Conservation (phyloP, 306 rosid species). For the Vicia villosa region DNA sequence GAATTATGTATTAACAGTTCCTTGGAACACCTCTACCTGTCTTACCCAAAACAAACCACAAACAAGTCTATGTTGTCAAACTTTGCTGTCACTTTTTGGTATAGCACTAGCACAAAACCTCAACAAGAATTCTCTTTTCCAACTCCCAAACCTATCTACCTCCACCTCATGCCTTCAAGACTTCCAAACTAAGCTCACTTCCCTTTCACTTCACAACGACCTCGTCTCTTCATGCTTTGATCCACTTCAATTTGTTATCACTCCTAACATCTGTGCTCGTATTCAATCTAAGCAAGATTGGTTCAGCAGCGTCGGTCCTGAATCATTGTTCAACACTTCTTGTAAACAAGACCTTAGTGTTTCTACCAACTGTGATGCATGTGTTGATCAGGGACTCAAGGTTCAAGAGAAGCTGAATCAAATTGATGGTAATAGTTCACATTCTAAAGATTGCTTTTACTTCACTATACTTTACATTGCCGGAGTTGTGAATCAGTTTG, state of each 20-base stretch:
- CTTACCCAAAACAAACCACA: constrained; percentile 31
- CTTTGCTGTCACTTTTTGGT: constrained; percentile 60
- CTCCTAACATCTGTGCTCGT: constrained; percentile 56
- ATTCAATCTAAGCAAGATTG: constrained; percentile 60
- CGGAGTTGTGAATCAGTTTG: constrained; percentile 68
- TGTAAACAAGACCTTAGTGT: constrained; percentile 63
- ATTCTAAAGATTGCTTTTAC: constrained; percentile 59
- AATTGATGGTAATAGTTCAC: constrained; percentile 71
- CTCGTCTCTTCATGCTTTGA: constrained; percentile 54
- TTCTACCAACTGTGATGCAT: constrained; percentile 50
- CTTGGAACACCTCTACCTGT: constrained; percentile 69
- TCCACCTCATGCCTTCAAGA: constrained; percentile 65
- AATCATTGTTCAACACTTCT: constrained; percentile 44
- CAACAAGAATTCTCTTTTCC: constrained; percentile 59
- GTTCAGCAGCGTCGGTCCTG: constrained; percentile 47
- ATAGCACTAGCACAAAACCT: constrained; percentile 63
- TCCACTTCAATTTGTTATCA: constrained; percentile 64
- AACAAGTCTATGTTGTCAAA: constrained; percentile 54
- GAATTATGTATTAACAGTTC: constrained; percentile 55
- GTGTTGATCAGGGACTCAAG: constrained; percentile 52
- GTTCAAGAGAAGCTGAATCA: constrained; percentile 37
- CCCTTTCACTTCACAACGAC: constrained; percentile 48
- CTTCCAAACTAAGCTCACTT: constrained; percentile 59
- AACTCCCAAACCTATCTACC: constrained; percentile 49
- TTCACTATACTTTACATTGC: constrained; percentile 68